Percentiles rank a stretch among this genome's conserved stretches.
Evolutionary conservation across 441 rosid species (phyloP).

Genomic region (Mallotus repandus): DNA sequence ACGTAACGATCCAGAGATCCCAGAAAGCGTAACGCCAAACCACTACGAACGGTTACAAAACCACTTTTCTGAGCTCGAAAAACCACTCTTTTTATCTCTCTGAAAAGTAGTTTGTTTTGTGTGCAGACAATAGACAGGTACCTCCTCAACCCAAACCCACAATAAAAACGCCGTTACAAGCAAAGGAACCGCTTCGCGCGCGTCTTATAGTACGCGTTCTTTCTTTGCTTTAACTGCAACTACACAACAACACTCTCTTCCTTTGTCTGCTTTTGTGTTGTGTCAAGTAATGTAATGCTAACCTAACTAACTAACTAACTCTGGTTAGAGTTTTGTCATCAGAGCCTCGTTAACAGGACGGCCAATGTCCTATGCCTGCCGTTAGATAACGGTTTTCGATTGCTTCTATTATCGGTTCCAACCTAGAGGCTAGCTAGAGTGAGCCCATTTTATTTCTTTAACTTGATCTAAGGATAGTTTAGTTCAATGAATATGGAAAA

Average conservation of each 20-base stretch:
- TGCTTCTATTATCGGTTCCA: no score
- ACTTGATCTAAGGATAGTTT: no score
- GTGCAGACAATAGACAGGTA: not conserved
- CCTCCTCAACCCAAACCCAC: not conserved
- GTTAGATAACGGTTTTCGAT: no score
- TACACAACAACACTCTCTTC: slow-evolving; percentile 6
- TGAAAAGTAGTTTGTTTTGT: not conserved
- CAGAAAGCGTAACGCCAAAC: slow-evolving; percentile 44
- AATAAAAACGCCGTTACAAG: slow-evolving; percentile 39
- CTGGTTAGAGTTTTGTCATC: slow-evolving; percentile 30
- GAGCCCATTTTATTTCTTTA: no score
- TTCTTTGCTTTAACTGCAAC: slow-evolving; percentile 26
- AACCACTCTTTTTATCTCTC: slow-evolving; percentile 18
- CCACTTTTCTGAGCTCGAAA: slow-evolving; percentile 24
- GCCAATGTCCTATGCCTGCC: not conserved
- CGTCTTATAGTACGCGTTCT: slow-evolving; percentile 44
- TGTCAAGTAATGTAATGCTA: slow-evolving; percentile 20
- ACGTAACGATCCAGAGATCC: slow-evolving; percentile 44
- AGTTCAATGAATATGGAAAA: no score
- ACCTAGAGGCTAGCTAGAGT: no score
- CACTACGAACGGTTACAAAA: slow-evolving; percentile 38
- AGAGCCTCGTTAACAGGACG: slow-evolving; percentile 9
- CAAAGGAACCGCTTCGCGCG: slow-evolving; percentile 35
- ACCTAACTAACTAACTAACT: slow-evolving; percentile 28
- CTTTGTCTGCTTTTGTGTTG: slow-evolving; percentile 22